Evolutionary conservation across 768 basidiomycete species (phyloP).

Genomic region (Chalciporus chontae): DNA sequence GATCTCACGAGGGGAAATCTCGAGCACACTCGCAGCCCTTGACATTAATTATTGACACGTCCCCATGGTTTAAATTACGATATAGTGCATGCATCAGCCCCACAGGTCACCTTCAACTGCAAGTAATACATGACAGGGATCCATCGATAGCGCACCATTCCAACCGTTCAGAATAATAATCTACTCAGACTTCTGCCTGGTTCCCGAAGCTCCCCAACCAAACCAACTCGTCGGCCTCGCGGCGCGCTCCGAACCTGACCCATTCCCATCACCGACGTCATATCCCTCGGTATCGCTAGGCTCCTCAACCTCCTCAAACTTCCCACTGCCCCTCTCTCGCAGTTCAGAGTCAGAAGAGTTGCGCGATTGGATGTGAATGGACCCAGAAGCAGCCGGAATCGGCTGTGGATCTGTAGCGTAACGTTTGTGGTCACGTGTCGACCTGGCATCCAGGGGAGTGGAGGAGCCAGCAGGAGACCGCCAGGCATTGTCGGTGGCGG

Average conservation of each 20-base stretch:
- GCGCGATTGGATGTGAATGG: conserved; percentile 33
- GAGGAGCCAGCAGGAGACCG: conserved; percentile 31
- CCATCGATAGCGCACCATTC: too few species aligned
- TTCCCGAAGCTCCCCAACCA: conserved; percentile 31
- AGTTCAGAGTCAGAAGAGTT: conserved; percentile 41
- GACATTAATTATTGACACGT: too few species aligned
- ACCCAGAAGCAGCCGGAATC: conserved; percentile 28
- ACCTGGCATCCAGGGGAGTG: conserved; percentile 23
- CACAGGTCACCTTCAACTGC: too few species aligned
- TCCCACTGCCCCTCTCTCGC: conserved; percentile 45
- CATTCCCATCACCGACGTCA: conserved; percentile 33
- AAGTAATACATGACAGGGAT: too few species aligned
- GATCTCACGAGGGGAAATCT: too few species aligned
- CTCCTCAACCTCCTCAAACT: conserved; percentile 70
- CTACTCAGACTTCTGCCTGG: conserved; percentile 22
- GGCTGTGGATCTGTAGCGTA: conserved; percentile 55
- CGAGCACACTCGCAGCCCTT: too few species aligned
- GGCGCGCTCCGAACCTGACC: conserved; percentile 18
- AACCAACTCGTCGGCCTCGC: conserved; percentile 33
- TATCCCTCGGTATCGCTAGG: conserved; percentile 69
- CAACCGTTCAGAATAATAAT: too few species aligned
- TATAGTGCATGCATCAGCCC: too few species aligned
- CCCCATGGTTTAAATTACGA: too few species aligned
- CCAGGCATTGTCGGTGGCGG: conserved; percentile 26
- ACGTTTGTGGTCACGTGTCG: conserved; percentile 42